These are phyloP conservation scores for Myriosclerotinia curreyana DNA, from an alignment of 2,329 filamentous ascomycete species.

Conservation along the genomic window DNA sequence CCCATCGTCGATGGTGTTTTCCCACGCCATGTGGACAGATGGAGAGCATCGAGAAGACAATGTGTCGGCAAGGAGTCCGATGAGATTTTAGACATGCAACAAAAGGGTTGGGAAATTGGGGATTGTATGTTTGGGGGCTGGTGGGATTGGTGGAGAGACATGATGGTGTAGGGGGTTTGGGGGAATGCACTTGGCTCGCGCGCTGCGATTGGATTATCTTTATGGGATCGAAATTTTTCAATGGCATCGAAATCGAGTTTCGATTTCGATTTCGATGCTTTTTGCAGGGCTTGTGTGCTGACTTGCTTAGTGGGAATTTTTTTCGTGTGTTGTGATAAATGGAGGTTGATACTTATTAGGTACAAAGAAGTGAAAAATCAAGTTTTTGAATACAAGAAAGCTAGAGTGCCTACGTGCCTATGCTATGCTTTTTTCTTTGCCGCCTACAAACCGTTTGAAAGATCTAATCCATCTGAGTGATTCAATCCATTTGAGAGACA, in stretches of 20 bases:
- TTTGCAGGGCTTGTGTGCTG: background rate
- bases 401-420: background rate
- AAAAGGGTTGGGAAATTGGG: background rate
- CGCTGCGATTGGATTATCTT: background rate
- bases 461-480: too few relatives aligned
- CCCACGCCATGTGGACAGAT: background rate
- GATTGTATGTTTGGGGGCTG: too few relatives aligned
- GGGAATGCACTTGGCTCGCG: background rate
- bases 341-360: background rate
- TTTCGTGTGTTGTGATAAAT: background rate
- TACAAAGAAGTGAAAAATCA: background rate
- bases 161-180: background rate
- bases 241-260: background rate
- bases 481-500: too few relatives aligned
- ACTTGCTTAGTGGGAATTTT: background rate
- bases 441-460: too few relatives aligned
- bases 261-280: conserved; percentile 1
- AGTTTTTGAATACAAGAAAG: background rate
- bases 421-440: background rate
- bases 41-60: too few relatives aligned
- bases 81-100: conserved; percentile 4
- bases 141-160: conserved; percentile 7
- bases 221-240: background rate
- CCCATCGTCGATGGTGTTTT: background rate
- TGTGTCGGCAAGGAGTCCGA: conserved; percentile 3